Evolutionary conservation across 495 filamentous ascomycete genomes (phyloP).

Genomic region (Articulospora tetracladia): DNA sequence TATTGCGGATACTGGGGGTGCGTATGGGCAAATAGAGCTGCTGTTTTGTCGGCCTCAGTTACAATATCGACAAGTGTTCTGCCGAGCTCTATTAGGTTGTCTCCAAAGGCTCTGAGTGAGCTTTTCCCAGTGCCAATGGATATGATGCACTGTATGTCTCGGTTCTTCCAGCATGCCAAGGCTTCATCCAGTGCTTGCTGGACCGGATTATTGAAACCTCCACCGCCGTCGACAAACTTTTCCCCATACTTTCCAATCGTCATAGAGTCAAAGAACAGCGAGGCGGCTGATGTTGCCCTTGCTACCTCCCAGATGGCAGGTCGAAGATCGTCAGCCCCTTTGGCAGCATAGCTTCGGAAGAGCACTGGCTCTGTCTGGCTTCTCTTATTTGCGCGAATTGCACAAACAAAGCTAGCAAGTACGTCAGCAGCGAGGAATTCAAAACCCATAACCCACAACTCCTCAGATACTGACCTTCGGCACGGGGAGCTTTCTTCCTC

Average conservation of each 20-base stretch:
- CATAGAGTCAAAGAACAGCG: constrained; percentile 43
- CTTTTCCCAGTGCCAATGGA: constrained; percentile 41
- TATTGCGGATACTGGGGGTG: background rate
- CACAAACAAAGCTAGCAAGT: too few species aligned
- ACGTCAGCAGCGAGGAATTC: too few species aligned
- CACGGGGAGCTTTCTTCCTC: too few species aligned
- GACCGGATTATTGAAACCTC: constrained; percentile 42
- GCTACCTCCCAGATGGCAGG: constrained; percentile 49
- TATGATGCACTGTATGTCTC: constrained; percentile 33
- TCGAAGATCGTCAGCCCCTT: too few species aligned
- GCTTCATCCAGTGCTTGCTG: constrained; percentile 38
- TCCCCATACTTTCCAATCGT: constrained; percentile 29
- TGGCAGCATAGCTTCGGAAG: too few species aligned
- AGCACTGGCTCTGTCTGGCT: too few species aligned
- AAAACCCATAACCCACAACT: too few species aligned
- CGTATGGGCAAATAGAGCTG: background rate
- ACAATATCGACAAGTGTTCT: background rate
- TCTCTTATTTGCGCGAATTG: too few species aligned
- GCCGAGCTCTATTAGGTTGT: constrained; percentile 12
- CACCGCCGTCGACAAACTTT: constrained; percentile 36
- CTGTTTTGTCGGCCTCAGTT: constrained; percentile 3
- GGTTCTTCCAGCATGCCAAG: constrained; percentile 24
- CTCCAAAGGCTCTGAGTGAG: constrained; percentile 26
- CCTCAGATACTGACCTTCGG: too few species aligned
- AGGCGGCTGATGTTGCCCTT: constrained; percentile 39